These are phyloP conservation scores for Russula sp. DNA, from an alignment of 768 basidiomycete genomes.

Conservation along the genomic window DNA sequence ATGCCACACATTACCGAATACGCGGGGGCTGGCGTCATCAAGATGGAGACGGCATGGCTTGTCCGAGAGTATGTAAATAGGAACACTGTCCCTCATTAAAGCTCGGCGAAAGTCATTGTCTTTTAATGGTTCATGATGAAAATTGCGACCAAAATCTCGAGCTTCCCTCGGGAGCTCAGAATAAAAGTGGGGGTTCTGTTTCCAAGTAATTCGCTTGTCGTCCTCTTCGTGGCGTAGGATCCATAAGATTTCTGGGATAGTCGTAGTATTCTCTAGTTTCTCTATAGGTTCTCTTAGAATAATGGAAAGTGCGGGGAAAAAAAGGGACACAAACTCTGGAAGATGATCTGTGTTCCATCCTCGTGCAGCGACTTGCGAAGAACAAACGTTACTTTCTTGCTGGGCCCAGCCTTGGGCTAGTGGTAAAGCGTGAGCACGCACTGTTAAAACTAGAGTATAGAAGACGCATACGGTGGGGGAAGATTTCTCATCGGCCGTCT, in stretches of 20 bases:
- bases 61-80: neutral
- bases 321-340: neutral
- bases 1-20: conserved; percentile 3
- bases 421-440: neutral
- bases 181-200: neutral
- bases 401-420: neutral
- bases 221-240: too few relatives aligned
- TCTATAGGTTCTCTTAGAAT: neutral
- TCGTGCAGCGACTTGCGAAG: neutral
- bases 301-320: neutral
- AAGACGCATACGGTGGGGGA: too few relatives aligned
- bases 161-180: too few relatives aligned
- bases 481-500: too few relatives aligned
- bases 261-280: too few relatives aligned
- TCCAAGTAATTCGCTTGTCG: neutral
- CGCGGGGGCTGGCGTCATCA: neutral
- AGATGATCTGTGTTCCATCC: too few relatives aligned
- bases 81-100: neutral
- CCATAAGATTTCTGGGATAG: too few relatives aligned
- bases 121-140: too few relatives aligned
- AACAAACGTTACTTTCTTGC: neutral
- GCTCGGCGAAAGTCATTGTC: neutral
- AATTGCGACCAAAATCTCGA: too few relatives aligned
- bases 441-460: neutral
- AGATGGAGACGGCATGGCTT: neutral